Percentiles rank a stretch among this genome's conserved stretches.
phyloP scores from a whole-genome alignment of 2,329 filamentous ascomycete genomes.

The Colletotrichum magnum region DNA sequence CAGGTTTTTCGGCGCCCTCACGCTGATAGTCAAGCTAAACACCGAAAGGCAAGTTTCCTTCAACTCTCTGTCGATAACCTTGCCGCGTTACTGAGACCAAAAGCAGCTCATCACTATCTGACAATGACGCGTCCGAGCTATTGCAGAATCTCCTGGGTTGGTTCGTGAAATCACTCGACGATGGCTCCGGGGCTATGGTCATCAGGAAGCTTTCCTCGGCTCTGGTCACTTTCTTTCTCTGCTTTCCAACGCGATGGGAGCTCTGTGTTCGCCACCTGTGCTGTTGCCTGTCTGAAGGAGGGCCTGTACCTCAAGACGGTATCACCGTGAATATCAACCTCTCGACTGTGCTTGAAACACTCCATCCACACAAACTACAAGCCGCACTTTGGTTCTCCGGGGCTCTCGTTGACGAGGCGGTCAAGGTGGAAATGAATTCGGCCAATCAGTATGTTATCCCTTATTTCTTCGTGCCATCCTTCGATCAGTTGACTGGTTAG shows the following conservation, averaged over 20 bases:
- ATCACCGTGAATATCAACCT: constrained; percentile 54
- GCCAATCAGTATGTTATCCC: constrained; percentile 64
- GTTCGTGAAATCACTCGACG: constrained; percentile 69
- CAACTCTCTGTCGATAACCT: constrained; percentile 21
- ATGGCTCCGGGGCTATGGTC: constrained; percentile 71
- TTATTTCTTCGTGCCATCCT: not conserved
- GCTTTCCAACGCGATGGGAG: constrained; percentile 78
- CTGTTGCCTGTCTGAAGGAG: constrained; percentile 58
- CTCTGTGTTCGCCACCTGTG: constrained; percentile 72
- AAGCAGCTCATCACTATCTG: constrained; percentile 63
- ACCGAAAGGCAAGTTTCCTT: constrained; percentile 75
- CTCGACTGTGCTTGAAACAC: constrained; percentile 61
- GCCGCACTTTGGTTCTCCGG: constrained; percentile 76
- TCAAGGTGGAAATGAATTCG: constrained; percentile 75
- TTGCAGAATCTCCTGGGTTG: constrained; percentile 73
- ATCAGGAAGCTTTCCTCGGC: constrained; percentile 83
- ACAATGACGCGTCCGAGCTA: constrained; percentile 71
- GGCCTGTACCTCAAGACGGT: constrained; percentile 41
- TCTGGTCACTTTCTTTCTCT: constrained; percentile 81
- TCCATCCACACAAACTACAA: constrained; percentile 64
- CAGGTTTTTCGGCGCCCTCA: constrained; percentile 93
- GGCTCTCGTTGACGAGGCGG: constrained; percentile 75
- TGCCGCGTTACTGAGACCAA: not conserved
- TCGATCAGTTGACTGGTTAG: constrained; percentile 22
- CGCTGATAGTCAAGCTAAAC: constrained; percentile 94